Evolutionary conservation across 2,329 filamentous ascomycete species (phyloP).

Genomic region (Monosporascus sp.): DNA sequence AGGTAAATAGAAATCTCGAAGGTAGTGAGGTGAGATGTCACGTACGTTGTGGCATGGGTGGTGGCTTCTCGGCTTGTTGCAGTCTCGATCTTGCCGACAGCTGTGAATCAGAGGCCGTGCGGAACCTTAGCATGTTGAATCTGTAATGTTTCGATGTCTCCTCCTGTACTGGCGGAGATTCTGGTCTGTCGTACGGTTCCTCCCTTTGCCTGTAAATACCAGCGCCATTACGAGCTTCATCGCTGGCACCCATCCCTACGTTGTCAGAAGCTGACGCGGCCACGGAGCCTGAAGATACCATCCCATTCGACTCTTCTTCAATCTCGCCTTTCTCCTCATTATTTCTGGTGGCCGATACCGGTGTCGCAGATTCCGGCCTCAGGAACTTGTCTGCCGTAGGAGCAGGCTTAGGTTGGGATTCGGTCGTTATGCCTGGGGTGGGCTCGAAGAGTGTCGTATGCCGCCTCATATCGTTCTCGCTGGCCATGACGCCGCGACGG

Average conservation of each 20-base stretch:
- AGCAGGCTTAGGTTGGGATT: neutral
- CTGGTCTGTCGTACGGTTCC: conserved; percentile 32
- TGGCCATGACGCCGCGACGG: conserved; percentile 55
- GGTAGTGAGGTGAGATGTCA: conserved; percentile 9
- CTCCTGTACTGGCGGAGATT: conserved; percentile 49
- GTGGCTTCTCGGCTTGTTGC: conserved; percentile 52
- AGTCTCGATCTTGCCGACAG: conserved; percentile 71
- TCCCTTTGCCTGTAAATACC: conserved; percentile 18
- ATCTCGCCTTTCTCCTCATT: neutral
- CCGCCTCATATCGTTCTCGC: conserved; percentile 55
- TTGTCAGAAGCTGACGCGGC: conserved; percentile 3
- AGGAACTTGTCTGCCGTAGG: neutral
- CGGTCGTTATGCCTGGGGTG: conserved; percentile 3
- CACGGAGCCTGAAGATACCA: neutral
- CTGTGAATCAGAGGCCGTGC: conserved; percentile 91
- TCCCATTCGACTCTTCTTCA: neutral
- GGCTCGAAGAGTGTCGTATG: conserved; percentile 37
- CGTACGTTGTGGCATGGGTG: conserved; percentile 56
- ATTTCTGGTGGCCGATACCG: neutral
- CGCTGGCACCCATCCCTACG: conserved; percentile 3
- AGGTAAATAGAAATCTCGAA: neutral
- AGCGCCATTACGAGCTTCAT: conserved; percentile 8
- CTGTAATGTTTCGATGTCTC: conserved; percentile 53
- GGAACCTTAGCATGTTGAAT: conserved; percentile 73
- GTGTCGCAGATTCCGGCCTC: neutral